Conservation (phyloP, 176 grass and related monocot species). For the Coix lacrymajobi region DNA sequence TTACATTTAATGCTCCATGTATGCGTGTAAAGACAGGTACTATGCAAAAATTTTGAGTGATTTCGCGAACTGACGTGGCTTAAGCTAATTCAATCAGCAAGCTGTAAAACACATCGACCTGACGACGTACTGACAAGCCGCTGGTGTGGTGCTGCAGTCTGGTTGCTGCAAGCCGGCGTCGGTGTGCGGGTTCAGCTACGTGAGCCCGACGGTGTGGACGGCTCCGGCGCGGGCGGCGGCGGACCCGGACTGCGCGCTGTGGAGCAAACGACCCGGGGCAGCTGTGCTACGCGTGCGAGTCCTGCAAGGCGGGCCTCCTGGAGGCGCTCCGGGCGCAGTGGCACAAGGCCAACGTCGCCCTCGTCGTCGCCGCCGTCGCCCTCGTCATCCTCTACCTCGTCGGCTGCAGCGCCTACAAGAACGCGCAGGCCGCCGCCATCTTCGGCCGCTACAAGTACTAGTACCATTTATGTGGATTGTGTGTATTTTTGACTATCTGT, state of each 20-base stretch:
- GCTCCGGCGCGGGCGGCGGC: slow-evolving; percentile 34
- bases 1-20: too few species aligned
- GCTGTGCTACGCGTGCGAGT: slow-evolving; percentile 63
- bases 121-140: too few species aligned
- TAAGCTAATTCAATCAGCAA: not conserved
- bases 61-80: too few species aligned
- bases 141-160: slow-evolving; percentile 61
- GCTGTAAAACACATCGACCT: too few species aligned
- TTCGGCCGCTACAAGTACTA: slow-evolving; percentile 66
- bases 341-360: slow-evolving; percentile 72
- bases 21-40: too few species aligned
- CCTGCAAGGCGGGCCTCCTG: slow-evolving; percentile 74
- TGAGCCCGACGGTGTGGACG: slow-evolving; percentile 86
- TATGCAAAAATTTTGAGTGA: too few species aligned
- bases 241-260: slow-evolving; percentile 62
- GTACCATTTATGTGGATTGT: too few species aligned
- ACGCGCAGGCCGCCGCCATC: slow-evolving; percentile 64
- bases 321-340: slow-evolving; percentile 61
- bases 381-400: slow-evolving; percentile 83
- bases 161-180: slow-evolving; percentile 89
- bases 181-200: slow-evolving; percentile 63
- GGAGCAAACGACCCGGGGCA: slow-evolving; percentile 61
- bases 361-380: slow-evolving; percentile 63
- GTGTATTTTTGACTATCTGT: too few species aligned
- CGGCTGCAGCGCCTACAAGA: slow-evolving; percentile 87